Evolutionary conservation across 306 rosid species (phyloP), one percentile per base, ranked within the genome.

Genomic region (Arachis stenosperma): DNA sequence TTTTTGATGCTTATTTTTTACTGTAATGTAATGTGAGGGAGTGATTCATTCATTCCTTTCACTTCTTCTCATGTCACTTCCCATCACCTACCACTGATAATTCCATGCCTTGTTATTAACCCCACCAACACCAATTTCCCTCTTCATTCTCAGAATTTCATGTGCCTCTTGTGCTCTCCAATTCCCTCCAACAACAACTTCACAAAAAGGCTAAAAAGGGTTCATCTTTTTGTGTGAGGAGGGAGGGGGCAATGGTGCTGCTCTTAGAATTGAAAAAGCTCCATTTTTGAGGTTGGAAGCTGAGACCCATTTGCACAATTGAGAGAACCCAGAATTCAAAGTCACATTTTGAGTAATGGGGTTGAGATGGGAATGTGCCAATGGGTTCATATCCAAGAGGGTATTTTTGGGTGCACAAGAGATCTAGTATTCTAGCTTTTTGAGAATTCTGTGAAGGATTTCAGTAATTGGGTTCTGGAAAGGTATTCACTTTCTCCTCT

Each of bases 31-130:
- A 75, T 47, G 75, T 27, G 83, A 80, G 77, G 74, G 73, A 70
- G 27, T 22, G 37, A 33, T 2, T 33, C 37, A 33, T 33, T 33
- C 37, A 33, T 33, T 33, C 37, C 37, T 33, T 33, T 33, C 3
- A 2, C 37, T 33, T 33, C 4, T 33, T 33, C 75, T 48, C 67
- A 70, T 77, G 75, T 79, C 77, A 76, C 83, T 71, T 67, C 62
- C 75, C 77, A 69, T 77, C 86, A 89, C 91, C 97, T 80, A 87
- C 88, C 89, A 82, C 88, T 86, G 91, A 87, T 80, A 88, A 85
- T 86, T 86, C 88, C 92, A 82, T 81, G 57, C 77, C 91, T 85
- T 84, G 80, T 85, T 86, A 81, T 79, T 84, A 84, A 84, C 84
- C 88, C 79, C 83, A 75, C 81, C 81, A 69, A 9, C 75, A 80